Conservation (phyloP, 140 eudicot genomes). For the Cichorium intybus region DNA sequence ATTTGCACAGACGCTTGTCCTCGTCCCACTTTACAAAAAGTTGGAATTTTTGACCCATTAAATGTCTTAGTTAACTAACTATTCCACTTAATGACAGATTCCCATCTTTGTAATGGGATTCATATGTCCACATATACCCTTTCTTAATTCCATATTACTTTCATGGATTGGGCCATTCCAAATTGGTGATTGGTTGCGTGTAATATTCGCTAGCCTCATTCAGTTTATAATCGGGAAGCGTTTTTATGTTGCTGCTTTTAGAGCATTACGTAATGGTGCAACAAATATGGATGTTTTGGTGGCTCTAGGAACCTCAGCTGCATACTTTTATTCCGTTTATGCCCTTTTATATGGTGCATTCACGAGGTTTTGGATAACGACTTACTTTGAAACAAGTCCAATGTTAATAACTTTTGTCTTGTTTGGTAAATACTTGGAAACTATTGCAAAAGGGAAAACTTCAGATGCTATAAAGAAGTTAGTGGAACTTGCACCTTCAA, state of each 20-base stretch:
- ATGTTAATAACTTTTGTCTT: conserved; percentile 87
- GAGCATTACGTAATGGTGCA: conserved; percentile 81
- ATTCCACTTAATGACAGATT: conserved; percentile 44
- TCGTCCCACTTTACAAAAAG: conserved; percentile 5
- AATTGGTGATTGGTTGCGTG: conserved; percentile 84
- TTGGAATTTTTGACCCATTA: not conserved
- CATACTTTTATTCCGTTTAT: conserved; percentile 79
- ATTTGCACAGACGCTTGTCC: not conserved
- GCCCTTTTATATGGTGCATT: conserved; percentile 81
- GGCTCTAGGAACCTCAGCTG: conserved; percentile 93
- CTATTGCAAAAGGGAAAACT: conserved; percentile 86
- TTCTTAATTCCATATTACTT: conserved; percentile 56
- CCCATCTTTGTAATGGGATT: conserved; percentile 70
- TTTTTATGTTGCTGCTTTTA: conserved; percentile 85
- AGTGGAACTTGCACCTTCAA: conserved; percentile 87
- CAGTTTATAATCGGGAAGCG: conserved; percentile 92
- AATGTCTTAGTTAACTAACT: conserved; percentile 18
- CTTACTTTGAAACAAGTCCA: conserved; percentile 91
- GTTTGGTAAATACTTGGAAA: conserved; percentile 83
- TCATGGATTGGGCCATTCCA: conserved; percentile 69
- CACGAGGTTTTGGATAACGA: conserved; percentile 76
- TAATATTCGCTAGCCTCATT: conserved; percentile 62
- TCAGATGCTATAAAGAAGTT: conserved; percentile 90
- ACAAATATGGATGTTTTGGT: conserved; percentile 97
- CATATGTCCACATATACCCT: conserved; percentile 72